A percentile compares a stretch with the other conserved stretches of the same genome.
These are phyloP conservation scores for Onygenales sp. DNA, from an alignment of 2,329 filamentous ascomycete genomes.

Conservation along the genomic window DNA sequence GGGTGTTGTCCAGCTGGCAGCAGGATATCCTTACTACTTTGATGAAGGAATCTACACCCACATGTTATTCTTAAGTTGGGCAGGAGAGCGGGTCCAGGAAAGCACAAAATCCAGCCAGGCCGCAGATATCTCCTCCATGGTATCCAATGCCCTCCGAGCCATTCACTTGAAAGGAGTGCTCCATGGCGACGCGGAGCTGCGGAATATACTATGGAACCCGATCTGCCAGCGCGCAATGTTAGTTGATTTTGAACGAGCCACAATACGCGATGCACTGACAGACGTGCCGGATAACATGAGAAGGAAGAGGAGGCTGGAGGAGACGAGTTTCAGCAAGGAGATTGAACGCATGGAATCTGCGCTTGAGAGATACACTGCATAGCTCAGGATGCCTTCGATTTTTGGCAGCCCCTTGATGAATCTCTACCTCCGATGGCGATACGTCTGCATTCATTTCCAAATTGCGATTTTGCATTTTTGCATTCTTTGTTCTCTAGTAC, in stretches of 20 bases:
- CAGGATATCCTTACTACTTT: neutral
- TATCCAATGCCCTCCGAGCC: neutral
- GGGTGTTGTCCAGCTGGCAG: neutral
- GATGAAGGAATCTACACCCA: neutral
- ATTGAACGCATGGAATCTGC: neutral
- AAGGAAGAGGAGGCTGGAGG: neutral
- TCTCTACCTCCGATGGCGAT: too few species aligned
- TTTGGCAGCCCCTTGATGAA: neutral
- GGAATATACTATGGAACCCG: constrained; percentile 10
- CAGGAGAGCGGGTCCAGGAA: neutral
- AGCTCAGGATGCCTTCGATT: neutral
- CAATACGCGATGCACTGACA: neutral
- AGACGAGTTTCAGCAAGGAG: neutral
- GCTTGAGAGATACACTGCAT: neutral
- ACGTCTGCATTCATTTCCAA: too few species aligned
- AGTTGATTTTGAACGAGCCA: constrained; percentile 4
- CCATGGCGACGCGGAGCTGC: constrained; percentile 8
- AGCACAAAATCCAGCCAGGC: neutral
- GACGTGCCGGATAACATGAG: neutral
- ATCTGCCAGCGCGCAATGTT: constrained; percentile 9
- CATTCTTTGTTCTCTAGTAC: too few species aligned
- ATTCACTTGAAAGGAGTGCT: constrained; percentile 8
- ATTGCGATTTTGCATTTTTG: too few species aligned
- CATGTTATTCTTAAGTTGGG: constrained; percentile 5
- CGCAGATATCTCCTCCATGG: neutral